Conservation (phyloP, 1,139 yeast genomes). For the Tardiomyces blankii region DNA sequence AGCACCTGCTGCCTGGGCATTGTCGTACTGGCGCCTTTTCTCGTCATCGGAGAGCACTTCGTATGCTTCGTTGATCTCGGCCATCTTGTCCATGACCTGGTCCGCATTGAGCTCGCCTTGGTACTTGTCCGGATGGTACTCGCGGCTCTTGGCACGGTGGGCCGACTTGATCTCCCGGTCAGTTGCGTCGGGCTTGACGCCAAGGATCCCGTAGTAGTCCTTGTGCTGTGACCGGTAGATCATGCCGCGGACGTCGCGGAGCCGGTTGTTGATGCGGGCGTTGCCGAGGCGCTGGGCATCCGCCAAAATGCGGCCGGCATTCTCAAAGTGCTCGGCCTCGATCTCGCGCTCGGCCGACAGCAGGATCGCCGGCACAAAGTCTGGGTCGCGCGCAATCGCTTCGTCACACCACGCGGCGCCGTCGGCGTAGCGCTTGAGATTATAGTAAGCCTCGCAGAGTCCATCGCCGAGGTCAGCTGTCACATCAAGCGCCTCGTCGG, state of each 20-base stretch:
- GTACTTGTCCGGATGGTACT: conserved; percentile 87
- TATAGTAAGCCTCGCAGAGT: conserved; percentile 39
- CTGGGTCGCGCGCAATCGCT: conserved; percentile 23
- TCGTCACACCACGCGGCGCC: conserved; percentile 30
- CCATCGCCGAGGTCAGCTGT: conserved; percentile 29
- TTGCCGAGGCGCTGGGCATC: conserved; percentile 27
- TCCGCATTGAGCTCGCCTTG: conserved; percentile 58
- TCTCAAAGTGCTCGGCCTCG: conserved; percentile 31
- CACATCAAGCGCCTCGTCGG: conserved; percentile 6
- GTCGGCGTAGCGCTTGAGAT: conserved; percentile 23
- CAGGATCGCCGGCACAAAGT: conserved; percentile 37
- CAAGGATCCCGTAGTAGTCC: conserved; percentile 77
- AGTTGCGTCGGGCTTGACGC: conserved; percentile 55
- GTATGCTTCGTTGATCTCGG: conserved; percentile 87
- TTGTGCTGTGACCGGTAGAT: conserved; percentile 43
- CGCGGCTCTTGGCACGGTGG: conserved; percentile 64
- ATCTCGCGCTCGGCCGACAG: conserved; percentile 35
- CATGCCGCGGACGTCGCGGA: conserved; percentile 42
- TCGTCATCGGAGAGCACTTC: conserved; percentile 68
- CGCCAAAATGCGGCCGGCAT: conserved; percentile 32
- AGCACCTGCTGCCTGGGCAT: conserved; percentile 7
- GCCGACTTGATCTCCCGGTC: conserved; percentile 71
- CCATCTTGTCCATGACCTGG: conserved; percentile 74
- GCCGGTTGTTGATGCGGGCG: conserved; percentile 36
- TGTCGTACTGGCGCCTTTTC: conserved; percentile 42